Percentiles rank a stretch among this genome's conserved stretches.
Conservation (phyloP, 352 stramenopile genomes). For the Phytophthora rubi region DNA sequence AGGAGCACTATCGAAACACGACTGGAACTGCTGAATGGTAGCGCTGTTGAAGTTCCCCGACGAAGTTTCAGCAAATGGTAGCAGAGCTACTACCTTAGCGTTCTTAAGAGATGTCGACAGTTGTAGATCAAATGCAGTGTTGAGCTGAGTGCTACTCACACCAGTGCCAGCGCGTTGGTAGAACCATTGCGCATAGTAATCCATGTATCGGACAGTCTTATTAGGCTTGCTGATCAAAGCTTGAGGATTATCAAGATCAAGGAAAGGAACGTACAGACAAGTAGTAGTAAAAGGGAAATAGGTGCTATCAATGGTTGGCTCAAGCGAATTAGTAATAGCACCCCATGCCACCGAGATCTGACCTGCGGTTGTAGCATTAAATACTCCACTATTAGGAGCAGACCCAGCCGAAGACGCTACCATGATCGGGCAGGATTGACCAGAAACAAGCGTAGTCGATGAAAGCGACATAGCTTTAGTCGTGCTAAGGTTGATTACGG, state of each 20-base stretch:
- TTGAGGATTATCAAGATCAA: neutral
- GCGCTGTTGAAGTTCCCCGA: too few relatives aligned
- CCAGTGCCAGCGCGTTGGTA: too few relatives aligned
- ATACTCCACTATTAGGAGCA: too few relatives aligned
- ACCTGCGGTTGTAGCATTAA: too few relatives aligned
- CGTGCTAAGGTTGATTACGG: too few relatives aligned
- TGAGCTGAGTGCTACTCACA: neutral
- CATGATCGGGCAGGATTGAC: too few relatives aligned
- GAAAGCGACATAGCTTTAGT: too few relatives aligned
- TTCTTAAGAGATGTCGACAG: neutral
- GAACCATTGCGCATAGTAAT: too few relatives aligned
- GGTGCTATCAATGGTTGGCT: constrained; percentile 2
- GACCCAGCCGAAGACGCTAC: too few relatives aligned
- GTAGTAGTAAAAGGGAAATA: constrained; percentile 4
- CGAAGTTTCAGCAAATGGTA: neutral
- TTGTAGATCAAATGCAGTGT: neutral
- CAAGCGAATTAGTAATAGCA: constrained; percentile 6
- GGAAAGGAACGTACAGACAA: neutral
- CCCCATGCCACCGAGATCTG: too few relatives aligned
- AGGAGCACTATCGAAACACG: neutral
- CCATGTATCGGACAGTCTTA: neutral
- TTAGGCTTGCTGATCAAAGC: neutral
- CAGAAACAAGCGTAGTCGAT: too few relatives aligned
- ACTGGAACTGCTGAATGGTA: neutral
- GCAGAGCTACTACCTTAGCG: neutral